Base-by-base conservation (phyloP, 768 basidiomycete genomes). In the Harrya chromipes region DNA sequence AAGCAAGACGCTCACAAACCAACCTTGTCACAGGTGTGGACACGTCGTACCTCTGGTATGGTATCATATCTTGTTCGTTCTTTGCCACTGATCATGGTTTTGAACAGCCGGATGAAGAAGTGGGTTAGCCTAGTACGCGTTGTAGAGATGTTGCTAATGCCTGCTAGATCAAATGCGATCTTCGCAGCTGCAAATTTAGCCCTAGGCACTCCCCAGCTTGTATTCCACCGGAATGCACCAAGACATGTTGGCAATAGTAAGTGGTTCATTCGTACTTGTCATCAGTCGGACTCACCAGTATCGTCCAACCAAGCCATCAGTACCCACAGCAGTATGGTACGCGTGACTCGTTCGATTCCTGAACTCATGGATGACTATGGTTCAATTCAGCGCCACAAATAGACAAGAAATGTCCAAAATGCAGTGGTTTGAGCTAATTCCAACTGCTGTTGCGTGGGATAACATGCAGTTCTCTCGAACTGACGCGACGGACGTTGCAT, bases 221-320 rank as follows among this genome's bases (percentile, higher is more conserved):
- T 62, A 47, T 58, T 40, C 74, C 77, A 4, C 80, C 81, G 31
- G 55, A 65, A 38, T 86, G 84, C 60, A 73, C 67, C 53, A 64
- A 74, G 53, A 75, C 73, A 49, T 86, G 84, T 64, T 85, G 84
- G 82, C 84, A 86, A 66, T 85, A 86, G 84, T 85, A 66, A 58
- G 84, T 71, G 10, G 4, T 26, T 36, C 14, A 19, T 24, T 42
- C 6, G 9, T 26, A 1, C 33, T 43, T 19, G 27, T 38, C 27
- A n/a, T 29, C 35, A 17, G 35, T 33, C 13, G 11, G 37, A 39
- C 51, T 70, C 40, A 63, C 40, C 31, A 8, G 35, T 17, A 36
- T 40, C 24, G 6, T 49, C 33, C 40, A 47, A 53, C 29, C 33
- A 47, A 84, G 82, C 55, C 81, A 69, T 38, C 80, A 84, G 61